Evolutionary conservation across 2,329 filamentous ascomycete species (phyloP).

Genomic region (Cordyceps fumosorosea): DNA sequence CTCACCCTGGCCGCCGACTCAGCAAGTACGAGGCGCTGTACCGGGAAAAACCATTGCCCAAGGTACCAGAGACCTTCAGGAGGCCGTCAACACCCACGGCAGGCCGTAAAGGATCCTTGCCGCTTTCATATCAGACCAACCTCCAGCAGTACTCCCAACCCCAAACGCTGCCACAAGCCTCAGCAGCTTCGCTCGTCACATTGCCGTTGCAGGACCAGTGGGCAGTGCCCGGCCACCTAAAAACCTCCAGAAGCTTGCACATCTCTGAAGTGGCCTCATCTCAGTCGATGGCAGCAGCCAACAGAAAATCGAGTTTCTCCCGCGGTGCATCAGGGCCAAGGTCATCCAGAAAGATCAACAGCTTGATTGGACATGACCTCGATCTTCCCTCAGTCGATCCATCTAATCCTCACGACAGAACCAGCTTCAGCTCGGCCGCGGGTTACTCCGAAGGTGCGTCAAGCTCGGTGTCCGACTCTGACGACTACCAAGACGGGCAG

Average conservation of each 20-base stretch:
- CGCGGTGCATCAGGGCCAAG: slow-evolving; percentile 18
- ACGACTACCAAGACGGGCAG: background rate
- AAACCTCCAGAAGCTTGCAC: background rate
- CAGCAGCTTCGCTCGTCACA: background rate
- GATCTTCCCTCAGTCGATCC: slow-evolving; percentile 16
- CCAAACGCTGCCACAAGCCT: background rate
- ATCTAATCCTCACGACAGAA: background rate
- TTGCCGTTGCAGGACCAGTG: background rate
- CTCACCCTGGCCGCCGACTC: slow-evolving; percentile 11
- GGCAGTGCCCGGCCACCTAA: background rate
- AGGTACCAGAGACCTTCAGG: background rate
- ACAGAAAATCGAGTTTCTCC: background rate
- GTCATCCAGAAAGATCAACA: slow-evolving; percentile 33
- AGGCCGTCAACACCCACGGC: background rate
- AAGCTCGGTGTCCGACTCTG: background rate
- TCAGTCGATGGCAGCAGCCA: background rate
- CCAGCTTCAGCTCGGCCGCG: background rate
- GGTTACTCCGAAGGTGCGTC: background rate
- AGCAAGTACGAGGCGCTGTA: slow-evolving; percentile 1
- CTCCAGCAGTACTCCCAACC: background rate
- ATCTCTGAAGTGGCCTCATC: background rate
- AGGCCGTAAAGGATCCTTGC: background rate
- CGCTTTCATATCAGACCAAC: background rate
- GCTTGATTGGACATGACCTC: slow-evolving; percentile 36
- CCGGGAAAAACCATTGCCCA: slow-evolving; percentile 4